Evolutionary conservation across 345 rosid species (phyloP).

Genomic region (Salix suchowensis): DNA sequence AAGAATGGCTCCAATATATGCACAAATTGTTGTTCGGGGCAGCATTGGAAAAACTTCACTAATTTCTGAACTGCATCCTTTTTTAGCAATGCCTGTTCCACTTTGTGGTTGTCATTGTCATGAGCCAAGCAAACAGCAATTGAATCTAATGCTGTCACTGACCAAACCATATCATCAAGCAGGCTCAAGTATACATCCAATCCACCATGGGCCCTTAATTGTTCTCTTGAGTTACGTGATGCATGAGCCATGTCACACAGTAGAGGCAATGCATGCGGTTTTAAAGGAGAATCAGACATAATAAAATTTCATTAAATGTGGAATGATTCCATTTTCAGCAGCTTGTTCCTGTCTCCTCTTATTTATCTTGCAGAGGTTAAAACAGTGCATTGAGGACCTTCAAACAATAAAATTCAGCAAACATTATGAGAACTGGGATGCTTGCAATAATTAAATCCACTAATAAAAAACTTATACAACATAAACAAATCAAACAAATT

Average conservation of each 20-base stretch:
- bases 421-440: neutral
- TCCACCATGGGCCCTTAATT: constrained; percentile 93
- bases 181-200: constrained; percentile 88
- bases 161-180: constrained; percentile 85
- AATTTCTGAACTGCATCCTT: constrained; percentile 81
- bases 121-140: constrained; percentile 95
- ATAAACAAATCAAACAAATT: neutral
- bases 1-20: constrained; percentile 98
- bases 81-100: constrained; percentile 88
- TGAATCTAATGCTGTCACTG: constrained; percentile 89
- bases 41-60: constrained; percentile 87
- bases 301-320: constrained; percentile 89
- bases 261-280: constrained; percentile 79
- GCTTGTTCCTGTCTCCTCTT: constrained; percentile 99
- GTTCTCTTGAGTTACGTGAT: constrained; percentile 95
- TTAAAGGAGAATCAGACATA: constrained; percentile 69
- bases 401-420: constrained; percentile 16
- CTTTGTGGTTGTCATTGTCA: constrained; percentile 93
- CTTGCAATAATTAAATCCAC: neutral
- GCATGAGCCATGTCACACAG: constrained; percentile 99
- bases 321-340: constrained; percentile 97
- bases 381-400: constrained; percentile 92
- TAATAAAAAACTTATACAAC: neutral
- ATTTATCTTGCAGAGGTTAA: constrained; percentile 98
- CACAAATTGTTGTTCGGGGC: constrained; percentile 93